These are phyloP conservation scores for Sugiyamaella chiloensis DNA, from an alignment of 805 yeast genomes.

Conservation along the genomic window DNA sequence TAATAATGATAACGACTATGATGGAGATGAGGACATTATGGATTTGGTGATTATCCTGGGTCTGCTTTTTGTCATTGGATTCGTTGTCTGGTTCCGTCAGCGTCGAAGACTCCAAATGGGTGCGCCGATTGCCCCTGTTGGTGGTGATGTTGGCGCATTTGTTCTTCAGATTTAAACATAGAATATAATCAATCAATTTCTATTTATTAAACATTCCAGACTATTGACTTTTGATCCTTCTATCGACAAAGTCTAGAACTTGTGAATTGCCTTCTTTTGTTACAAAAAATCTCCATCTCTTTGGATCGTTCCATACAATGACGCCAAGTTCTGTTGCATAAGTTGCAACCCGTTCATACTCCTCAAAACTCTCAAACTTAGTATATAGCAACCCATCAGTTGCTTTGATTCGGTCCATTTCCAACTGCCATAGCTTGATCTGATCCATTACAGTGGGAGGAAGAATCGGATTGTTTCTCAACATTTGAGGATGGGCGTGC, in stretches of 20 bases:
- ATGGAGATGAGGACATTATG: conserved; percentile 2
- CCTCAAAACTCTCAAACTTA: conserved; percentile 75
- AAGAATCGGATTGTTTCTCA: conserved; percentile 55
- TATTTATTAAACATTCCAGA: too few relatives aligned
- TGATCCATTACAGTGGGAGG: conserved; percentile 99
- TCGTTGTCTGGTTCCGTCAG: conserved; percentile 6
- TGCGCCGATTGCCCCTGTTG: too few relatives aligned
- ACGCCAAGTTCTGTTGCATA: conserved; percentile 93
- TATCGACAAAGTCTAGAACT: conserved; percentile 84
- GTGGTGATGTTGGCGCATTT: too few relatives aligned
- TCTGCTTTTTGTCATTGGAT: not conserved
- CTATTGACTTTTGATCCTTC: conserved; percentile 41
- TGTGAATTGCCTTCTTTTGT: conserved; percentile 83
- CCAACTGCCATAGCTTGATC: conserved; percentile 93
- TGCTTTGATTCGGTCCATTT: conserved; percentile 84
- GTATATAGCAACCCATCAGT: conserved; percentile 84
- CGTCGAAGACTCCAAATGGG: too few relatives aligned
- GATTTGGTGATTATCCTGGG: not conserved
- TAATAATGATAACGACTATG: conserved; percentile 1
- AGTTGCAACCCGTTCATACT: conserved; percentile 64
- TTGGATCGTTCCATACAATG: conserved; percentile 77
- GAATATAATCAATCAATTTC: too few relatives aligned
- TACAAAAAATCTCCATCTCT: conserved; percentile 73
- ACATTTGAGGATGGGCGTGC: conserved; percentile 94
- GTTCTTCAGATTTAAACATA: too few relatives aligned